Percentiles rank a stretch among this genome's conserved stretches.
Conservation (phyloP, 257 asterid species). For the Apocynum venetum region DNA sequence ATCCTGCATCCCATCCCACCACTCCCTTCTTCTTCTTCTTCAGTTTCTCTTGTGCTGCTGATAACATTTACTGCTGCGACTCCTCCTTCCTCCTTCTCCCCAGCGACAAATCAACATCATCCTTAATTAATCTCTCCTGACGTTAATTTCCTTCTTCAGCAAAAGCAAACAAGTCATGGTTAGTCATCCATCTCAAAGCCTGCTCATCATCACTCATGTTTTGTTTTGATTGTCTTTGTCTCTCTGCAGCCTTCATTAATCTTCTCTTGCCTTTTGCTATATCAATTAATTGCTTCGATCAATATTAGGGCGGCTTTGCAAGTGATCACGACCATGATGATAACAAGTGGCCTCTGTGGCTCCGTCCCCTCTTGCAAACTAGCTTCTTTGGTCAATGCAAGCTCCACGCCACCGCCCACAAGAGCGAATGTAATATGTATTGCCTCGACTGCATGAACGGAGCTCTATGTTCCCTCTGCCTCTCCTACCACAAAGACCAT, state of each 20-base stretch:
- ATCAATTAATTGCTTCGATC: no score
- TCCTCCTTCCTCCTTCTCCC: neutral
- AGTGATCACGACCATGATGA: slow-evolving; percentile 46
- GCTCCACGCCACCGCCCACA: slow-evolving; percentile 68
- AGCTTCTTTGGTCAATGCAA: slow-evolving; percentile 75
- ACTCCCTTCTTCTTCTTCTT: neutral
- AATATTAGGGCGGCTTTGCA: neutral
- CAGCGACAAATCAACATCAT: no score
- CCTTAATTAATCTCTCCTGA: no score
- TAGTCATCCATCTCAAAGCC: neutral
- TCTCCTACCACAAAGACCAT: slow-evolving; percentile 59
- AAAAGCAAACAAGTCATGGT: neutral
- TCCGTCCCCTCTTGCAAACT: slow-evolving; percentile 54
- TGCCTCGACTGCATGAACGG: slow-evolving; percentile 73
- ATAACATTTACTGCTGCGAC: no score
- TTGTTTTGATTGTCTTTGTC: neutral
- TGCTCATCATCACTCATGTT: neutral
- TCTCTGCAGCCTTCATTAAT: neutral
- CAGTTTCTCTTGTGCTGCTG: neutral
- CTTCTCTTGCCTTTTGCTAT: no score
- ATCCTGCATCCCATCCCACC: neutral
- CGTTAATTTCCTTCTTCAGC: neutral
- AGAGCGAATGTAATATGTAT: slow-evolving; percentile 89
- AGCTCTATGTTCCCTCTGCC: slow-evolving; percentile 75
- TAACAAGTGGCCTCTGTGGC: slow-evolving; percentile 71